These are phyloP conservation scores for Immersiporthe knoxdaviesiana DNA, from an alignment of 2,329 filamentous ascomycete species.

Conservation along the genomic window DNA sequence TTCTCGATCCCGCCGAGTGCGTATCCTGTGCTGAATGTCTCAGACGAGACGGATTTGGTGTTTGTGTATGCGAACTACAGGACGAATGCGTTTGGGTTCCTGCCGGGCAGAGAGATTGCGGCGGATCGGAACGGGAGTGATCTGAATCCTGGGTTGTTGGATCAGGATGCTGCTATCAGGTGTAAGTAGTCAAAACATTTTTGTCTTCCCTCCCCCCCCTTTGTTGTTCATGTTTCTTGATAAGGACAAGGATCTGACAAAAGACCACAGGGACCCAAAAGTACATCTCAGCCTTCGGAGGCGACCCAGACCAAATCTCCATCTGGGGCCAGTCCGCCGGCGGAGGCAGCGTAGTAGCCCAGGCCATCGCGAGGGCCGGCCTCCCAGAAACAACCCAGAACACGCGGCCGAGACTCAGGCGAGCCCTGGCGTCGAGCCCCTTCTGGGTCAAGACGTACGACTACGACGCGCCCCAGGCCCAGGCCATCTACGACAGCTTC, in stretches of 20 bases:
- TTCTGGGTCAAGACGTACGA: constrained; percentile 64
- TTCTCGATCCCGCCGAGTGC: constrained; percentile 59
- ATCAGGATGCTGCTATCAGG: constrained; percentile 52
- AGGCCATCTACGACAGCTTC: constrained; percentile 53
- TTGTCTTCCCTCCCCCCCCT: no score
- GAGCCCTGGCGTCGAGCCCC: constrained; percentile 48
- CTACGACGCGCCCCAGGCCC: constrained; percentile 54
- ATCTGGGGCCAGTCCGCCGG: constrained; percentile 61
- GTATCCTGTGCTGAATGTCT: constrained; percentile 62
- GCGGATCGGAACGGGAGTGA: constrained; percentile 46
- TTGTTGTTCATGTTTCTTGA: neutral
- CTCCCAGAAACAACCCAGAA: neutral
- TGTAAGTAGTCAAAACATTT: constrained; percentile 36
- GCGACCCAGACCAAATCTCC: constrained; percentile 50
- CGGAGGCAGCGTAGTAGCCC: constrained; percentile 55
- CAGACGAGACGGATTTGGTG: constrained; percentile 51
- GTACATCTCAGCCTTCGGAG: constrained; percentile 53
- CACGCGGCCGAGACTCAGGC: constrained; percentile 30
- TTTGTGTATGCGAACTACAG: constrained; percentile 56
- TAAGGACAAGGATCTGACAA: neutral
- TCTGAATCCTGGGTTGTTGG: constrained; percentile 55
- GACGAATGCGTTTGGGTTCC: constrained; percentile 60
- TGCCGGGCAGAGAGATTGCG: constrained; percentile 52
- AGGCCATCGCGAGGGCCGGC: constrained; percentile 48
- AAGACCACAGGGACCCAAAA: constrained; percentile 42